Conservation (phyloP, 2,329 filamentous ascomycete genomes). For the Ophiosphaerella herpotricha region DNA sequence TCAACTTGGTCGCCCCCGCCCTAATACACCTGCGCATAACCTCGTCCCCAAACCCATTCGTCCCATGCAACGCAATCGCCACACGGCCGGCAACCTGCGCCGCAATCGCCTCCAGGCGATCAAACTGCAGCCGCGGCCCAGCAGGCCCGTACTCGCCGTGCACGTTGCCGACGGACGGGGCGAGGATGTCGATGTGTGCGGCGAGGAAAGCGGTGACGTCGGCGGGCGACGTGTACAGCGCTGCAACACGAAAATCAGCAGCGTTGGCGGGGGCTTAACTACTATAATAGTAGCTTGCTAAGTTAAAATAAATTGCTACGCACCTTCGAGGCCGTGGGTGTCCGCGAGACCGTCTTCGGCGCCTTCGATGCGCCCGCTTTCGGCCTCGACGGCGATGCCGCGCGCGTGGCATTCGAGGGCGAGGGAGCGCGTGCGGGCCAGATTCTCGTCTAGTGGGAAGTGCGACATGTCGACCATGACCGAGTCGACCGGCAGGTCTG, state of each 20-base stretch:
- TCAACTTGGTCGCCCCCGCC: conserved; percentile 60
- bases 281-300: too few relatives aligned
- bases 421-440: conserved; percentile 64
- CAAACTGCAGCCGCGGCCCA: conserved; percentile 51
- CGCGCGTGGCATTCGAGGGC: conserved; percentile 65
- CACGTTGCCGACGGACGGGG: conserved; percentile 75
- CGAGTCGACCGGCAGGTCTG: conserved; percentile 65
- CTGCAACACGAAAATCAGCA: conserved; percentile 8
- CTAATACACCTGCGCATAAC: conserved; percentile 58
- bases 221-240: conserved; percentile 66
- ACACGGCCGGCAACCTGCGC: conserved; percentile 49
- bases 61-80: conserved; percentile 60
- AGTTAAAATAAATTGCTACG: too few relatives aligned
- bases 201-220: conserved; percentile 71
- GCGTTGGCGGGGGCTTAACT: too few relatives aligned
- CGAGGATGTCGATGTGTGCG: conserved; percentile 73
- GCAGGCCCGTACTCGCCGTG: conserved; percentile 72
- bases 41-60: conserved; percentile 59
- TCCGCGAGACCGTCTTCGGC: conserved; percentile 76
- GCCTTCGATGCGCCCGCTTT: conserved; percentile 71
- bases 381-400: conserved; percentile 70
- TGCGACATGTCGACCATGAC: conserved; percentile 81
- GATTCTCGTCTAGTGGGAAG: conserved; percentile 72
- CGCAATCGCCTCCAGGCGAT: conserved; percentile 34
- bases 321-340: conserved; percentile 64